phyloP scores from a whole-genome alignment of 805 yeast genomes.

The Peterozyma xylosa region DNA sequence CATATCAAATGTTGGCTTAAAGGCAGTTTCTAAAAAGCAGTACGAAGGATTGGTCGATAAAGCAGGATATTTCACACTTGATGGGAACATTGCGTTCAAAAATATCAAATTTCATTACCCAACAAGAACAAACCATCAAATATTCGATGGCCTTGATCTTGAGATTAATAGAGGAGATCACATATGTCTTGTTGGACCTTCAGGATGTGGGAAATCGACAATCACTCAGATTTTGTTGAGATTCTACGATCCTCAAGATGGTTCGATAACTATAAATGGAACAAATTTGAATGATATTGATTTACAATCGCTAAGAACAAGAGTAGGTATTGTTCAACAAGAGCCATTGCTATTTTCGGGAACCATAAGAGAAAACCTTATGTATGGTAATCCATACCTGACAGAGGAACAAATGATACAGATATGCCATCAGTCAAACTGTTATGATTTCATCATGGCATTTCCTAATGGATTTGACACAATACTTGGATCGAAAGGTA shows the following conservation, averaged over 20 bases:
- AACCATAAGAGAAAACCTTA: constrained; percentile 72
- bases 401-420: constrained; percentile 49
- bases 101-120: constrained; percentile 75
- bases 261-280: constrained; percentile 58
- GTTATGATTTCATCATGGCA: constrained; percentile 55
- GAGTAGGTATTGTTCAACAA: constrained; percentile 87
- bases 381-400: constrained; percentile 64
- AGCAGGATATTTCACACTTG: constrained; percentile 16
- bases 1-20: constrained; percentile 54
- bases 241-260: constrained; percentile 72
- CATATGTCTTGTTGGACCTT: constrained; percentile 92
- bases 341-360: constrained; percentile 90
- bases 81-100: constrained; percentile 54
- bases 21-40: constrained; percentile 19
- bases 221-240: constrained; percentile 72
- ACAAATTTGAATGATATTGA: constrained; percentile 57
- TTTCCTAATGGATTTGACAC: constrained; percentile 85
- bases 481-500: constrained; percentile 32
- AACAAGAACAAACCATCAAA: constrained; percentile 63
- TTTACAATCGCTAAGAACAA: constrained; percentile 62
- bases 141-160: constrained; percentile 56
- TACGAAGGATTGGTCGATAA: constrained; percentile 19
- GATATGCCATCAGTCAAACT: constrained; percentile 68
- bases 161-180: constrained; percentile 74
- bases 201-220: constrained; percentile 94